Evolutionary conservation across 2,329 filamentous ascomycete genomes (phyloP).

Genomic region (Colletotrichum cuscutae): DNA sequence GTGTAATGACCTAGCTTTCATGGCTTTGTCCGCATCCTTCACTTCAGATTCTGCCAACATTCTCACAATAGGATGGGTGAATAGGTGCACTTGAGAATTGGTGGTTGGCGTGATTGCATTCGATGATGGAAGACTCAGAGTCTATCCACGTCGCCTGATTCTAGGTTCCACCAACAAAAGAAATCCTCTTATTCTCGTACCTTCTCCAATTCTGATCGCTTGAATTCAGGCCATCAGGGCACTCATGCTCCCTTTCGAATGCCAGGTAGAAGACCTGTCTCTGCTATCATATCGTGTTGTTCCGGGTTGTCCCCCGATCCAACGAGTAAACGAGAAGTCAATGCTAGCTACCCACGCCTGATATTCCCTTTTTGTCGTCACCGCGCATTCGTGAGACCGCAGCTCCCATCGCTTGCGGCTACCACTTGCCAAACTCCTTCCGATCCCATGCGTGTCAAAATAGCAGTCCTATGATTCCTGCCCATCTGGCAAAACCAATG

Average conservation of each 20-base stretch:
- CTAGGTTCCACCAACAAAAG: slow-evolving; percentile 2
- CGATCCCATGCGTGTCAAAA: slow-evolving; percentile 35
- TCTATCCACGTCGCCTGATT: background rate
- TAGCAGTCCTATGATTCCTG: slow-evolving; percentile 33
- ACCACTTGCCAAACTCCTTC: slow-evolving; percentile 34
- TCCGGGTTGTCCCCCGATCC: background rate
- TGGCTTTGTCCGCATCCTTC: background rate
- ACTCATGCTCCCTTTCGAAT: background rate
- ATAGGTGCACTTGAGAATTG: background rate
- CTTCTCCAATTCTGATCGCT: background rate
- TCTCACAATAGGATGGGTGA: background rate
- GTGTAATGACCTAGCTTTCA: background rate
- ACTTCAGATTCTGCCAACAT: background rate
- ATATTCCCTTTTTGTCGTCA: slow-evolving; percentile 23
- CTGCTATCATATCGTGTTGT: background rate
- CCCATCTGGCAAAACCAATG: slow-evolving; percentile 23
- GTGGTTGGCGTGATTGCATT: slow-evolving; percentile 4
- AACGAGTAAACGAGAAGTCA: slow-evolving; percentile 22
- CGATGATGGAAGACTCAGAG: background rate
- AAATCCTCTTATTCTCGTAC: background rate
- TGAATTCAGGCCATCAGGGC: background rate
- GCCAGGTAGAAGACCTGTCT: background rate
- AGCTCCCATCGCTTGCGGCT: slow-evolving; percentile 21
- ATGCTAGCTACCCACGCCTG: slow-evolving; percentile 29
- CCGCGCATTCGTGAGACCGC: slow-evolving; percentile 28